Base-by-base conservation (phyloP, 2,329 filamentous ascomycete species). In the Xylaria hypoxylon region DNA sequence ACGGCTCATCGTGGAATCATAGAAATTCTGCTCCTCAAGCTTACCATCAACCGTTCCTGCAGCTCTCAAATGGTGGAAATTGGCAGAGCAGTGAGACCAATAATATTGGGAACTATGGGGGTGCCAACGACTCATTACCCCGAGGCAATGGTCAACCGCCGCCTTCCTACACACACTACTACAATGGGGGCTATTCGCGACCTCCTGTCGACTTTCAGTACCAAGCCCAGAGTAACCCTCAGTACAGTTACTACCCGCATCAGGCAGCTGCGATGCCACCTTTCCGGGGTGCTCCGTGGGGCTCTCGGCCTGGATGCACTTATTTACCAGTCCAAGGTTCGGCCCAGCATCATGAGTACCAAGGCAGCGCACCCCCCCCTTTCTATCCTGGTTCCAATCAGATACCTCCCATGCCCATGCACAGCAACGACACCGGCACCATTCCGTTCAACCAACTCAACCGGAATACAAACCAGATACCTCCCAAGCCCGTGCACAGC, bases 211-310 rank as follows among this genome's bases (percentile, higher is more conserved):
- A 53, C 28, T 51, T 19, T n/a, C 24, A 19, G 42, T 28, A 52
- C 5, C 26, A 10, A 47, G 3, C 44, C 13, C 35, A 44, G 2
- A n/a, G 22, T 13, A 13, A 26, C 7, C 31, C 15, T 24, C 45
- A 48, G 22, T 42, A 55, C 5, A 33, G 51, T 19, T 51, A 61
- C 24, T 62, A 68, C n/a, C 58, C 53, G 2, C 45, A 45, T 17
- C 62, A 62, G 24, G 53, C 45, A 53, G 22, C 65, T 15, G 22
- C 57, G n/a, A 44, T 22, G 4, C n/a, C 57, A 7, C 40, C 65
- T 28, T 59, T 61, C 8, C 6, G 19, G 1, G n/a, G 26, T 26
- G 10, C 10, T 0, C 26, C 19, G 5, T 15, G 8, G 2, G 22
- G 19, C n/a, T n/a, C 56, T 19, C 42, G 47, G 7, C 51, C 42